phyloP scores from a whole-genome alignment of 1,284 basidiomycete species.

The Rhodotorula glutinis region DNA sequence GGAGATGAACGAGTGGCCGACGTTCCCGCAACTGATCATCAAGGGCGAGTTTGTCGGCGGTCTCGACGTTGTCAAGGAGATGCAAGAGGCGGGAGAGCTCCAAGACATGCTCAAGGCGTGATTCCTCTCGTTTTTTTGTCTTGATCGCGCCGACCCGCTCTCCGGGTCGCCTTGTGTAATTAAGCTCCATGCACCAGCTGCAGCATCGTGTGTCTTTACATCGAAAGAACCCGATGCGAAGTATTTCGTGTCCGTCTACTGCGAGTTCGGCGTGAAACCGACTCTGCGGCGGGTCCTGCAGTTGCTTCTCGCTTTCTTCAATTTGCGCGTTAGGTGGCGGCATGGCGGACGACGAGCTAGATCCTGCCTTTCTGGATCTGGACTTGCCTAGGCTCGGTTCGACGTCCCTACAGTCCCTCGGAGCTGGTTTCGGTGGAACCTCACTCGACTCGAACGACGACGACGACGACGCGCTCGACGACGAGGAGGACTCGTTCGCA shows the following conservation, averaged over 20 bases:
- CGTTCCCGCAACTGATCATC: slow-evolving; percentile 64
- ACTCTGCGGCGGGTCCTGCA: no score
- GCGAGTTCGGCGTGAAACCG: no score
- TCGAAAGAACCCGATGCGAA: no score
- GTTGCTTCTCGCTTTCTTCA: no score
- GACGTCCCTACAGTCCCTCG: neutral
- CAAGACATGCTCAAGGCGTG: slow-evolving; percentile 56
- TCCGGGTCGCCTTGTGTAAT: no score
- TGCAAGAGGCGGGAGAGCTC: slow-evolving; percentile 58
- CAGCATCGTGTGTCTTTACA: no score
- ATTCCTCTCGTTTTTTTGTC: no score
- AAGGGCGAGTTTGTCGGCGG: slow-evolving; percentile 71
- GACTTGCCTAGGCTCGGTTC: neutral
- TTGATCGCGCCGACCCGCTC: no score
- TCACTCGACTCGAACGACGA: neutral
- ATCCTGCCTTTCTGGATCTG: slow-evolving; percentile 31
- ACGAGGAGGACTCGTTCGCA: neutral
- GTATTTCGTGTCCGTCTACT: no score
- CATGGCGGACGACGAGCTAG: slow-evolving; percentile 26
- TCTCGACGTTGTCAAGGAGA: slow-evolving; percentile 53
- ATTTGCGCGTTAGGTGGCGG: no score
- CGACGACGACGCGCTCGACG: neutral
- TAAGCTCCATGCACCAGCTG: no score
- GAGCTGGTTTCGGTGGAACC: neutral
- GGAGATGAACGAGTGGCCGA: slow-evolving; percentile 64